phyloP scores from a whole-genome alignment of 768 basidiomycete genomes.

The Trametes gibbosa region DNA sequence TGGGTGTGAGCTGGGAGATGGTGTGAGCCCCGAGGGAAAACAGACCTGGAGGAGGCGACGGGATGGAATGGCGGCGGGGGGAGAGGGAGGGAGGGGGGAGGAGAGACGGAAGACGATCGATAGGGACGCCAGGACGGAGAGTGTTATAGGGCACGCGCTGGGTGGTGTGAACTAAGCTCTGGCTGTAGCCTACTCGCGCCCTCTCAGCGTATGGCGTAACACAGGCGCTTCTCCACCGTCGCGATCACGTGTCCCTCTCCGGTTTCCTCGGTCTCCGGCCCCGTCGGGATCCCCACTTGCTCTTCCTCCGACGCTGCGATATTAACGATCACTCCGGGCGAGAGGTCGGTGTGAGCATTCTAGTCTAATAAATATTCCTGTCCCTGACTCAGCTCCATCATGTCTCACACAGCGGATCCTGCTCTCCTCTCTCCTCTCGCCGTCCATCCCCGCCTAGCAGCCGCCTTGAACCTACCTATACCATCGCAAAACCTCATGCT shows the following conservation, averaged over 20 bases:
- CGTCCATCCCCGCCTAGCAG: neutral
- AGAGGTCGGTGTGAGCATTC: too few species aligned
- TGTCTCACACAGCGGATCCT: neutral
- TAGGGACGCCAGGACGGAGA: slow-evolving; percentile 15
- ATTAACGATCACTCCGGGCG: too few species aligned
- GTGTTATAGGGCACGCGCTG: slow-evolving; percentile 4
- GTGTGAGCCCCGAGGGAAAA: neutral
- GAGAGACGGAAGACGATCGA: slow-evolving; percentile 14
- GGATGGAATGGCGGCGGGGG: slow-evolving; percentile 10
- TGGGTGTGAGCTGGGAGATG: neutral
- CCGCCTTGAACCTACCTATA: neutral
- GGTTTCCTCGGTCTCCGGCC: neutral
- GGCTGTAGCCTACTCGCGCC: neutral
- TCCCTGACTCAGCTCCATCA: too few species aligned
- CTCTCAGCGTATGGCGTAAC: slow-evolving; percentile 3
- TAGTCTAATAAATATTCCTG: too few species aligned
- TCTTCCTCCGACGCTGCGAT: too few species aligned
- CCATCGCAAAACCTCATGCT: neutral
- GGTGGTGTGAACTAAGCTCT: neutral
- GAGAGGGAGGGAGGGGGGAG: slow-evolving; percentile 5
- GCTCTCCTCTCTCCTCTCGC: neutral
- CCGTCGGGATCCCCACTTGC: neutral
- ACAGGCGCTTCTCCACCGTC: neutral
- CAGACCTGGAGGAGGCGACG: slow-evolving; percentile 17
- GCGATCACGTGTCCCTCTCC: slow-evolving; percentile 9